Percentiles rank a stretch among this genome's conserved stretches.
Evolutionary conservation across 2,329 filamentous ascomycete species (phyloP).

Genomic region (Hymenoscyphus repandus): DNA sequence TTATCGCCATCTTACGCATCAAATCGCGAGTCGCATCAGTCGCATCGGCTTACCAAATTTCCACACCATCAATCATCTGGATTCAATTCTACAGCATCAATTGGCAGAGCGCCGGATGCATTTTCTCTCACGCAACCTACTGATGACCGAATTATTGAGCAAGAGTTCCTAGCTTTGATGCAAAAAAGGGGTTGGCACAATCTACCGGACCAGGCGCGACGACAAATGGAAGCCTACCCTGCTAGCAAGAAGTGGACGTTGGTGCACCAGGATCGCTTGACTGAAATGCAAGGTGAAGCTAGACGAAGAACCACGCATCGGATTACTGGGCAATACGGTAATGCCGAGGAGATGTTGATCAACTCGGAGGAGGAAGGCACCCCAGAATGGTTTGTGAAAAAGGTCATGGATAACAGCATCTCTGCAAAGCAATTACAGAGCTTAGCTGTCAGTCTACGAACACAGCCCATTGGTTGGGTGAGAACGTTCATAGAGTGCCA

Average conservation of each 20-base stretch:
- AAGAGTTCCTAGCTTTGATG: constrained; percentile 91
- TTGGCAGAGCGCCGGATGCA: constrained; percentile 24
- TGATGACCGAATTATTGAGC: constrained; percentile 79
- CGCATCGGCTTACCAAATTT: constrained; percentile 52
- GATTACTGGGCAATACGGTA: constrained; percentile 65
- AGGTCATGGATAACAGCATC: constrained; percentile 92
- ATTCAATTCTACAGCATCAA: constrained; percentile 17
- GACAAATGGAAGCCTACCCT: constrained; percentile 95
- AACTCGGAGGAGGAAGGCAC: constrained; percentile 91
- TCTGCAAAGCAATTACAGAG: constrained; percentile 88
- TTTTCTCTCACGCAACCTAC: constrained; percentile 66
- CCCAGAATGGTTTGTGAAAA: constrained; percentile 96
- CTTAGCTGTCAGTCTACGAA: constrained; percentile 88
- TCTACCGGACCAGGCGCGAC: constrained; percentile 84
- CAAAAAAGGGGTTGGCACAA: constrained; percentile 97
- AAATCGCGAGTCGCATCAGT: constrained; percentile 49
- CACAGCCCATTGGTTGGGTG: constrained; percentile 97
- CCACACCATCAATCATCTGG: constrained; percentile 29
- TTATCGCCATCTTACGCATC: constrained; percentile 26
- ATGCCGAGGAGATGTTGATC: constrained; percentile 61
- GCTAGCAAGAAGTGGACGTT: constrained; percentile 96
- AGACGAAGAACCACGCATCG: constrained; percentile 74
- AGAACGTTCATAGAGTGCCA: constrained; percentile 95
- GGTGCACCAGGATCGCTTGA: constrained; percentile 88
- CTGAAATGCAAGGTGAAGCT: constrained; percentile 91